Base-by-base conservation (phyloP, 1,284 basidiomycete genomes). In the Cryptococcus wingfieldii region DNA sequence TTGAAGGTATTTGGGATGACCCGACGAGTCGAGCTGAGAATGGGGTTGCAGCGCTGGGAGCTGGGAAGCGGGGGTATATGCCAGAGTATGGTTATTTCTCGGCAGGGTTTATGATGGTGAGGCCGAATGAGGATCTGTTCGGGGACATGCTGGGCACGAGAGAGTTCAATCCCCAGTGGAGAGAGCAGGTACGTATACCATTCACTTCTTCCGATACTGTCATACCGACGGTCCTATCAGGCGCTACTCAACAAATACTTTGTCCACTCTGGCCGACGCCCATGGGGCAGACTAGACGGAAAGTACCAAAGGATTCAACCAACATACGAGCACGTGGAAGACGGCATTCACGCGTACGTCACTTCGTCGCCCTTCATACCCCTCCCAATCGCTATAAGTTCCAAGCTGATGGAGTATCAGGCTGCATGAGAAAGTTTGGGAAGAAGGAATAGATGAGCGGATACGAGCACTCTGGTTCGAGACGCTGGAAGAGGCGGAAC, bases 31-130 rank as follows among this genome's bases (percentile, higher is more conserved):
- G 43, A 16, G 10, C 42, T 18, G 47, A 46, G 37, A 42, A 25
- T 37, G 50, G 54, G n/a, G 18, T 56, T 28, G 54, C 54, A 46
- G 55, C 55, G 16, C 23, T 28, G 6, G 47, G 44, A 5, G 54
- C 34, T 12, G 14, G 37, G n/a, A 50, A 18, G 16, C 2, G 9
- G 12, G 47, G 47, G 27, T 47, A 31, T 19, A n/a, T 42, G 39
- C 25, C 12, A 34, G 50, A 50, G 45, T 16, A 25, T 5, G 38
- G 47, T 19, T 57, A 60, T 42, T 45, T 63, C 19, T 56, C 55
- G 47, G 53, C 59, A 13, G 61, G 61, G 8, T 58, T 60, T n/a
- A 60, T 63, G 59, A 48, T 63, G 43, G 34, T 60, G 9, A 42
- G 53, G n/a, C 61, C 61, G 23, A 49, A 52, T 47, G 5, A 23